phyloP scores from a whole-genome alignment of 805 yeast genomes.

The Metschnikowia hibisci region DNA sequence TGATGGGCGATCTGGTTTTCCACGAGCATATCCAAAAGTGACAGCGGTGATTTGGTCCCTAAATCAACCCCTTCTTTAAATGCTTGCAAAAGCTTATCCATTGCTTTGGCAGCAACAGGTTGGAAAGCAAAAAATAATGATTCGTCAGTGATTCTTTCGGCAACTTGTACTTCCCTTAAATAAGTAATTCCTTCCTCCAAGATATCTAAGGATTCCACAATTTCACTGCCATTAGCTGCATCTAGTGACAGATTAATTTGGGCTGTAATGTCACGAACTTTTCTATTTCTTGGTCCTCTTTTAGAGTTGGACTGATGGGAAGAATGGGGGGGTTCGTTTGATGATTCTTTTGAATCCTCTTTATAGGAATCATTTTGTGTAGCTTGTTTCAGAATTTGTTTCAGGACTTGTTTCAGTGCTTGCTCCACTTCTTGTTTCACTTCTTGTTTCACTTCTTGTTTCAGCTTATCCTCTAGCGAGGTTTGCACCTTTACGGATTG shows the following conservation, averaged over 20 bases:
- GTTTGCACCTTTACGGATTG: neutral
- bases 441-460: neutral
- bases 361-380: neutral
- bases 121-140: constrained; percentile 26
- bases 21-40: constrained; percentile 26
- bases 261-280: constrained; percentile 31
- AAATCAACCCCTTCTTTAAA: constrained; percentile 7
- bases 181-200: constrained; percentile 40
- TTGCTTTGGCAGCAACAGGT: constrained; percentile 22
- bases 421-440: neutral
- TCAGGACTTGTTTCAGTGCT: neutral
- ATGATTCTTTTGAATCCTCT: neutral
- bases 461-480: too few species aligned
- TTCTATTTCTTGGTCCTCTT: constrained; percentile 17
- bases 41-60: constrained; percentile 13
- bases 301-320: constrained; percentile 7
- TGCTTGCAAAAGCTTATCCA: constrained; percentile 19
- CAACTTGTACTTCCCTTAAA: constrained; percentile 34
- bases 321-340: constrained; percentile 6
- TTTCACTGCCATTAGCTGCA: constrained; percentile 13
- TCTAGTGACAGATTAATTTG: constrained; percentile 29
- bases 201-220: constrained; percentile 32
- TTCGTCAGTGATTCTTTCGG: constrained; percentile 29
- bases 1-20: constrained; percentile 31
- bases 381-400: neutral